Evolutionary conservation across 345 rosid genomes (phyloP).

Genomic region (Lepidium africanum): DNA sequence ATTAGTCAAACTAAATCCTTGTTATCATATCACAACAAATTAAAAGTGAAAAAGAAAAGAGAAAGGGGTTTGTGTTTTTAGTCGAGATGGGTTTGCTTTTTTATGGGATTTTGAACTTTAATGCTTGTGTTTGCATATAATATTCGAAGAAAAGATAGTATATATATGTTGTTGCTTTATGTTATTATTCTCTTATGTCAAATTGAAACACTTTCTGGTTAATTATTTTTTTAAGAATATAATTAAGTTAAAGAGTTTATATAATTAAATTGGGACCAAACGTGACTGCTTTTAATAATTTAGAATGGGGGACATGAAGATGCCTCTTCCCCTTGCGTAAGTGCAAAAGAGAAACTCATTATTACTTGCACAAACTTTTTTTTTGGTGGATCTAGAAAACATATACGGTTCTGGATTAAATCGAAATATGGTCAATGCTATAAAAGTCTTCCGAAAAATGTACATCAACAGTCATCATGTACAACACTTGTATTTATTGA

Average conservation of each 20-base stretch:
- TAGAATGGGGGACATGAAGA: slow-evolving; percentile 23
- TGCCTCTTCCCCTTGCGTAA: slow-evolving; percentile 6
- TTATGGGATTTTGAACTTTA: slow-evolving; percentile 16
- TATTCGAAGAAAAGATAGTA: not conserved
- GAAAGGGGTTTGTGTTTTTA: slow-evolving; percentile 2
- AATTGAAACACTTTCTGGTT: not conserved
- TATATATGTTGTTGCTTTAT: slow-evolving; percentile 12
- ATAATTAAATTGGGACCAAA: slow-evolving; percentile 18
- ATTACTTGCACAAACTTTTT: slow-evolving; percentile 18
- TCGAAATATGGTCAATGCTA: not conserved
- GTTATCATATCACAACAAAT: slow-evolving; percentile 15
- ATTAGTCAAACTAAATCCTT: slow-evolving; percentile 26
- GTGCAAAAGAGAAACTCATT: slow-evolving; percentile 16
- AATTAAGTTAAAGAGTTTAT: not conserved
- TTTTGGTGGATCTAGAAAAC: not conserved
- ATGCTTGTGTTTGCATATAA: slow-evolving; percentile 25
- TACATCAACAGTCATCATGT: not conserved
- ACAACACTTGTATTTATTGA: not conserved
- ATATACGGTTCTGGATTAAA: not conserved
- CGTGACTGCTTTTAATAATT: slow-evolving; percentile 30
- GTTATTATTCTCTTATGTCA: slow-evolving; percentile 16
- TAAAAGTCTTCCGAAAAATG: not conserved
- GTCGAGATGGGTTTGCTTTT: not conserved
- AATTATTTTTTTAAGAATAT: not conserved
- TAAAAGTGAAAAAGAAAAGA: slow-evolving; percentile 14